A percentile compares a stretch with the other conserved stretches of the same genome.
Conservation (phyloP, 2,329 filamentous ascomycete genomes). For the Coniochaeta sp. region DNA sequence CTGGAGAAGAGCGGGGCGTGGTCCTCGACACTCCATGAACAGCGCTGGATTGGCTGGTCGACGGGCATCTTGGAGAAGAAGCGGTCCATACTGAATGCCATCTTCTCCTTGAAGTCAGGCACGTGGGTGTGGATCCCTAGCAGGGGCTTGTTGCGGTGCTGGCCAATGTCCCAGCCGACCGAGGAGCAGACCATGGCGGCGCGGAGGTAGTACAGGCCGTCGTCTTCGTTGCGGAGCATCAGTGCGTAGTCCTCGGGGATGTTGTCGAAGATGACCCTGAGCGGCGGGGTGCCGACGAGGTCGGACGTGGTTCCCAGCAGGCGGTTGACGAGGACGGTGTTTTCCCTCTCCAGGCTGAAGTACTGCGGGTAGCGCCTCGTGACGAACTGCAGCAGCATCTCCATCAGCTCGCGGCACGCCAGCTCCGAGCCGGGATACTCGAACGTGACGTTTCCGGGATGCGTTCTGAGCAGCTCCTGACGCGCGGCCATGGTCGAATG, state of each 20-base stretch:
- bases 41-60: conserved; percentile 70
- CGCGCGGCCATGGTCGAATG: conserved; percentile 60
- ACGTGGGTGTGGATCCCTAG: conserved; percentile 66
- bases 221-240: conserved; percentile 62
- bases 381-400: conserved; percentile 77
- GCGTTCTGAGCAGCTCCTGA: conserved; percentile 52
- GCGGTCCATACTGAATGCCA: conserved; percentile 83
- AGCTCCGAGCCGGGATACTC: conserved; percentile 68
- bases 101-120: conserved; percentile 81
- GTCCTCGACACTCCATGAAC: conserved; percentile 77
- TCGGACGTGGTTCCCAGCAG: conserved; percentile 58
- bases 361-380: conserved; percentile 69
- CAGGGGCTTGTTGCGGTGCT: conserved; percentile 66
- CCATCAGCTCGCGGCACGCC: conserved; percentile 80
- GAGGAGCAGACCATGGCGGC: conserved; percentile 73
- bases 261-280: conserved; percentile 67
- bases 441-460: conserved; percentile 59
- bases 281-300: conserved; percentile 53
- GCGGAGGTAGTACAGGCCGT: conserved; percentile 67
- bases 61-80: conserved; percentile 75
- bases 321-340: conserved; percentile 56
- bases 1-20: conserved; percentile 70
- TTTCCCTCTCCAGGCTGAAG: conserved; percentile 50
- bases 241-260: conserved; percentile 81
- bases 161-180: conserved; percentile 70